Conservation (phyloP, 352 stramenopile genomes). For the Phytophthora chlamydospora region DNA sequence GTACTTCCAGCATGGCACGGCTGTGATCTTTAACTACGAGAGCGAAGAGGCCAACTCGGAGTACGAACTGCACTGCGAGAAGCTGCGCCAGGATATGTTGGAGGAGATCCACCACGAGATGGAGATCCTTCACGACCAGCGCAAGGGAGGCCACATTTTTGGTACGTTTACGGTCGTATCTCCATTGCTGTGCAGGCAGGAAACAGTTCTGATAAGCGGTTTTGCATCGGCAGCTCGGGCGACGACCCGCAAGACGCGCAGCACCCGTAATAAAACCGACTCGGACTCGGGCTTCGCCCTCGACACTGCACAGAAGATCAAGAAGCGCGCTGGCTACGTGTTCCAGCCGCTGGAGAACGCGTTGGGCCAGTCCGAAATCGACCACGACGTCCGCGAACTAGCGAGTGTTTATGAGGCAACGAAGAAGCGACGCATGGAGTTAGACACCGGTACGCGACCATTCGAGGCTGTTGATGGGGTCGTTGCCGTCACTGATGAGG, state of each 20-base stretch:
- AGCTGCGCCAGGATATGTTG: conserved; percentile 84
- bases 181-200: not conserved
- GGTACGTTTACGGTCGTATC: conserved; percentile 32
- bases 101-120: conserved; percentile 89
- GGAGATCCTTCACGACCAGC: conserved; percentile 80
- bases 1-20: conserved; percentile 64
- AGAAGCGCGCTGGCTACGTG: conserved; percentile 70
- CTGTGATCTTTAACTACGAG: conserved; percentile 83
- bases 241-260: conserved; percentile 79
- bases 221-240: conserved; percentile 47
- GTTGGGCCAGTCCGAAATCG: conserved; percentile 72
- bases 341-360: conserved; percentile 77
- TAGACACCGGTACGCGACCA: conserved; percentile 39
- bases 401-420: conserved; percentile 49
- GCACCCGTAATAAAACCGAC: conserved; percentile 63
- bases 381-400: conserved; percentile 74
- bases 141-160: conserved; percentile 55
- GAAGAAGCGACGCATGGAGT: conserved; percentile 75
- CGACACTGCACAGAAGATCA: conserved; percentile 73
- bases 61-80: conserved; percentile 77
- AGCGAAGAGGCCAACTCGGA: conserved; percentile 81
- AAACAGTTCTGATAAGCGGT: conserved; percentile 10
- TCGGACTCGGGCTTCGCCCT: conserved; percentile 40
- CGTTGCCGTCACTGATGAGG: conserved; percentile 20
- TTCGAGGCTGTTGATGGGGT: conserved; percentile 9